A percentile compares a stretch with the other conserved stretches of the same genome.
phyloP scores from a whole-genome alignment of 176 grass and related monocot species.

The Rhynchospora tenuis region DNA sequence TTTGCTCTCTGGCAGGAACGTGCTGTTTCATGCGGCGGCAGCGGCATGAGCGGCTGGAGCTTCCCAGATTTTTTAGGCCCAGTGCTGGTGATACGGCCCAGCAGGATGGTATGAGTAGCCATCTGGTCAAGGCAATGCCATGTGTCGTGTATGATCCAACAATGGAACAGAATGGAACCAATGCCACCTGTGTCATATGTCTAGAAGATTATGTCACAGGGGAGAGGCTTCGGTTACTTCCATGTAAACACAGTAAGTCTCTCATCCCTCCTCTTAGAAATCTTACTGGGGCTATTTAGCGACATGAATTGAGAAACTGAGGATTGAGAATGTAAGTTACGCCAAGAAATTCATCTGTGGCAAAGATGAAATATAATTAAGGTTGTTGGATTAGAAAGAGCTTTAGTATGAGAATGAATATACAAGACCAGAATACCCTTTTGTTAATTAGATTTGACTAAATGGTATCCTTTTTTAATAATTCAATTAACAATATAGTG shows the following conservation, averaged over 20 bases:
- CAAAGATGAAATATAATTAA: too few relatives aligned
- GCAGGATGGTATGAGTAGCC: constrained; percentile 80
- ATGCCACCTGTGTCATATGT: constrained; percentile 81
- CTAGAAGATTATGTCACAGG: constrained; percentile 84
- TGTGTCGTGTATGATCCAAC: constrained; percentile 72
- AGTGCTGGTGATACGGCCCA: constrained; percentile 18
- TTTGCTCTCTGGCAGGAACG: constrained; percentile 73
- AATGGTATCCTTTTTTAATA: too few relatives aligned
- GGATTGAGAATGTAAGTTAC: too few relatives aligned
- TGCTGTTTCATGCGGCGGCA: constrained; percentile 81
- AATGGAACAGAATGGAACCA: constrained; percentile 79
- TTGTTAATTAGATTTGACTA: too few relatives aligned
- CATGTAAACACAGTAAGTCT: constrained; percentile 85
- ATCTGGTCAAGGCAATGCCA: constrained; percentile 86
- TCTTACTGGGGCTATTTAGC: neutral
- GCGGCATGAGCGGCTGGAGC: constrained; percentile 41
- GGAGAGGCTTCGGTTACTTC: constrained; percentile 75
- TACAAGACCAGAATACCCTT: too few relatives aligned
- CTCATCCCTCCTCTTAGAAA: constrained; percentile 13
- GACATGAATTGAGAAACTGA: too few relatives aligned
- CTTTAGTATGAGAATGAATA: too few relatives aligned
- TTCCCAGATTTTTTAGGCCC: constrained; percentile 28
- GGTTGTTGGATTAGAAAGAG: too few relatives aligned
- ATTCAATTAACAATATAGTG: too few relatives aligned
- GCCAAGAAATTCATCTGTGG: too few relatives aligned